Conservation (phyloP, 805 yeast genomes). For the Scheffersomyces spartinae region DNA sequence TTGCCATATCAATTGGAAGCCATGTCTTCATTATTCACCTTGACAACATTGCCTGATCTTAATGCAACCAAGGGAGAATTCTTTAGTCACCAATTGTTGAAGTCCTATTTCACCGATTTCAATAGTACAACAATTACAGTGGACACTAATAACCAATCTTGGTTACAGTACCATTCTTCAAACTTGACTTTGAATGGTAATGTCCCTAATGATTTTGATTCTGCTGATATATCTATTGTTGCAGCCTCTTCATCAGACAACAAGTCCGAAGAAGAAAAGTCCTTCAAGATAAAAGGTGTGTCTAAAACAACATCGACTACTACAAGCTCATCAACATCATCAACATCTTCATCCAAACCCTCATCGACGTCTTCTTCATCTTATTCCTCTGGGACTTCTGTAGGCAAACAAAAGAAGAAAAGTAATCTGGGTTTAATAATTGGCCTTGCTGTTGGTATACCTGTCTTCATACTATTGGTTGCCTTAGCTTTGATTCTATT, state of each 20-base stretch:
- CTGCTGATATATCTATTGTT: constrained; percentile 13
- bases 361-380: constrained; percentile 13
- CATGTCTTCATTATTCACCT: constrained; percentile 44
- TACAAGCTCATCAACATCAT: constrained; percentile 11
- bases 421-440: constrained; percentile 55
- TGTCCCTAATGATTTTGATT: constrained; percentile 28
- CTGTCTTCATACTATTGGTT: constrained; percentile 40
- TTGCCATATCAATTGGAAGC: constrained; percentile 48
- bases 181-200: constrained; percentile 62
- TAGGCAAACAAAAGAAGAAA: constrained; percentile 4
- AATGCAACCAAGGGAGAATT: constrained; percentile 59
- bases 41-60: constrained; percentile 37
- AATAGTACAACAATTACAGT: constrained; percentile 38
- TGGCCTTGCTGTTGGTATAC: constrained; percentile 83
- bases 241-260: constrained; percentile 18
- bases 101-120: constrained; percentile 46
- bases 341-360: constrained; percentile 10
- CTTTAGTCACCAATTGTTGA: constrained; percentile 44
- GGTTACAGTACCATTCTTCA: constrained; percentile 54
- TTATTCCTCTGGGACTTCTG: constrained; percentile 15
- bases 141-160: constrained; percentile 26
- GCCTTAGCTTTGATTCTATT: constrained; percentile 40
- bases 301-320: constrained; percentile 13
- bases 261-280: constrained; percentile 6
- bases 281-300: constrained; percentile 46